Conservation (phyloP, 768 basidiomycete species). For the Crucibulum laeve region DNA sequence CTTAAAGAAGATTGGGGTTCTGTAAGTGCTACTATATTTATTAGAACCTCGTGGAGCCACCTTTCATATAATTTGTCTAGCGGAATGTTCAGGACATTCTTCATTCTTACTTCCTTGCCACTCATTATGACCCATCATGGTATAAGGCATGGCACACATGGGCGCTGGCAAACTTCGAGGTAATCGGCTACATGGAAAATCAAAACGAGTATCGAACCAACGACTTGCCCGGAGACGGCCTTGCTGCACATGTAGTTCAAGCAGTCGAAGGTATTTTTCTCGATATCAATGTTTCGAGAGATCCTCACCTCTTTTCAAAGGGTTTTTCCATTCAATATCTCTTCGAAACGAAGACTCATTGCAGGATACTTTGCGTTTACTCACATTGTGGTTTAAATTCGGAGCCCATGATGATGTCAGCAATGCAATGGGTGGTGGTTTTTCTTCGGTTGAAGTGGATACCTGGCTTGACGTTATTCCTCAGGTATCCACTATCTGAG, state of each 20-base stretch:
- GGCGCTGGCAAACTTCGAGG: conserved; percentile 95
- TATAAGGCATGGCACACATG: conserved; percentile 99
- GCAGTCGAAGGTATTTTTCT: conserved; percentile 88
- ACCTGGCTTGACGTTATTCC: conserved; percentile 99
- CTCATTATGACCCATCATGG: conserved; percentile 92
- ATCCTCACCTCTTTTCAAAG: too few species aligned
- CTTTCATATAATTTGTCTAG: conserved; percentile 28
- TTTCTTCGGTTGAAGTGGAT: conserved; percentile 87
- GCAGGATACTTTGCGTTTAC: conserved; percentile 88
- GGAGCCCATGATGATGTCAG: conserved; percentile 88
- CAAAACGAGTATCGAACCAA: conserved; percentile 49
- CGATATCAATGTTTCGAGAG: too few species aligned
- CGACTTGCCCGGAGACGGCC: conserved; percentile 56
- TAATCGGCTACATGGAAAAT: conserved; percentile 76
- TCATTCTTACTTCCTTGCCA: conserved; percentile 80
- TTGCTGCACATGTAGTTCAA: conserved; percentile 84
- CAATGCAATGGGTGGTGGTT: conserved; percentile 82
- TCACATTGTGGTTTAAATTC: conserved; percentile 98
- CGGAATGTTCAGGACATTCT: conserved; percentile 79
- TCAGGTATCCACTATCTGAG: conserved; percentile 50
- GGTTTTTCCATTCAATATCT: conserved; percentile 94
- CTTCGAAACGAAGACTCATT: conserved; percentile 86
- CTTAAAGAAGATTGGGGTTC: conserved; percentile 75
- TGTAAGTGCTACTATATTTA: too few species aligned
- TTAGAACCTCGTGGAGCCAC: too few species aligned